Evolutionary conservation across 108 stramenopile species (phyloP), one percentile per base, ranked within the genome.

Genomic region (Pseudonitzschia pungens): DNA sequence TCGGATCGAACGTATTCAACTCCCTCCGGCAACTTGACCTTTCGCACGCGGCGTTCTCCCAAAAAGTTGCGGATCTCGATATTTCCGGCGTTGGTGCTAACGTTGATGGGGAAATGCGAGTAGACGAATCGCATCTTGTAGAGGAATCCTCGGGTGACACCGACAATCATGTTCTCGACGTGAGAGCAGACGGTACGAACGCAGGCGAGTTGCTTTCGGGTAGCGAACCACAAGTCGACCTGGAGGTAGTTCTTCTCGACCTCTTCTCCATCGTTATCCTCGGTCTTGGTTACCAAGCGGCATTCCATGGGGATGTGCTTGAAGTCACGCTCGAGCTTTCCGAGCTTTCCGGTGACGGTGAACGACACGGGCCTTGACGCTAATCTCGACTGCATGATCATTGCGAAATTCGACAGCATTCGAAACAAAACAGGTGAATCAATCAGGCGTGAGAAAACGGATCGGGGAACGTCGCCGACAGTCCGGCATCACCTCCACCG

Each of bases 61-160:
- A 99, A 83, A 83, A 99, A 99, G 92, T 99, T 99, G 58, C 98
- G 91, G 77, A 99, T 97, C 79, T 99, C 99, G 70, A 99, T 94
- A 66, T 71, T 86, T 32, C 86, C 74, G 4, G 89, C 94, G 60
- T 71, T 79, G 50, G 96, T 71, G 58, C 89, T 81, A 16, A 98
- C 97, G 74, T 97, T 99, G 96, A 99, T 99, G 86, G 99, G 99
- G 86, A 99, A 99, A 82, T 99, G 99, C 69, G 92, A 90, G 84
- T 99, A 99, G 31, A 97, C 98, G 80, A 98, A 97, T 74, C 99
- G 96, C 98, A 99, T 96, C 92, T 98, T 99, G 96, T 99, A 99
- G 41, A 87, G 44, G 91, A 96, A 99, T 68, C 99, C 99, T 75
- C 92, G 94, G 58, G 96, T 98, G 63, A 99, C 98, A 75, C 99